Evolutionary conservation across 2,329 filamentous ascomycete genomes (phyloP), one percentile per base, ranked within the genome.

Genomic region (Waltergamsia citrina): DNA sequence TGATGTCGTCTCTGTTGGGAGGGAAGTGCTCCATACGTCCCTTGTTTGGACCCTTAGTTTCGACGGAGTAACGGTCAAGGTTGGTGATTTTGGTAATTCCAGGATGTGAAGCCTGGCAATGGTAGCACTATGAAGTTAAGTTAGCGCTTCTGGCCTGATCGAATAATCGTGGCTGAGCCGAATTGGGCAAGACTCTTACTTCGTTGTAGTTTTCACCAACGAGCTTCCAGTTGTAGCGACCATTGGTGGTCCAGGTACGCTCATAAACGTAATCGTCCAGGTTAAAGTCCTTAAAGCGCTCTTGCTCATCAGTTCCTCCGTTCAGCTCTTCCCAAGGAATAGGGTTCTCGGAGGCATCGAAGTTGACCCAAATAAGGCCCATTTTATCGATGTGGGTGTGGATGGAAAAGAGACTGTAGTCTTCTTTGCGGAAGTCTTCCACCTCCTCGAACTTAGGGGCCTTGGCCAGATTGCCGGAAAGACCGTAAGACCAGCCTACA

Each of bases 401-500:
- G 23, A 70, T 54, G 0, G 53, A 55, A 35, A 70, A 61, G 0
- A 74, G 51, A 11, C 61, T 54, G 39, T 74, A 45, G 39, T 58
- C 47, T n/a, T 43, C 42, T 28, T 78, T 73, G 38, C 96, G 68
- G 20, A 94, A 80, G 1, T 54, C 60, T 48, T 98, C 78, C 88
- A 98, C 96, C 59, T 98, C 85, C 42, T 76, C 74, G 44, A 96
- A 63, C 59, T 98, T 98, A 8, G 81, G 75, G 17, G 76, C 78
- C 88, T 96, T 98, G 34, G 88, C 88, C 23, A 80, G 69, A 56
- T 98, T 56, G 5, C 63, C 63, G 24, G 55, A 54, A 14, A 59
- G 48, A 3, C 56, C 53, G 38, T 67, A 67, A 10, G 60, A 64
- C 63, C 63, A 67, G 26, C 36, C 59, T 34, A 14, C 14, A 17